Conservation (phyloP, 148 eudicot species). For the Bassia scoparia region DNA sequence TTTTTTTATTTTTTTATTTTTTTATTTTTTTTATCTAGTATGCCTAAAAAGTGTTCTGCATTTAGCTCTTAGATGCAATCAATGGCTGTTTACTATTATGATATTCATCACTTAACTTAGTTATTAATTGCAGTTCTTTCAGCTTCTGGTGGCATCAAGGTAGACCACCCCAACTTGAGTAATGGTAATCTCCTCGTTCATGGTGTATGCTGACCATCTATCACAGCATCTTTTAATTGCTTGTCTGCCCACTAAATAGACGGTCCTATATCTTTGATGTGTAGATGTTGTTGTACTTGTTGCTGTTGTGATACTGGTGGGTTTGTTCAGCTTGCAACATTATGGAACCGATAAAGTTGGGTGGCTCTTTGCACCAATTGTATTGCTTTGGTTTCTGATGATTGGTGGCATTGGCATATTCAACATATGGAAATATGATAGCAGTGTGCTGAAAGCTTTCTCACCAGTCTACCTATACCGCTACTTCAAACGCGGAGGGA, state of each 20-base stretch:
- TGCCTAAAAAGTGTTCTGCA: no score
- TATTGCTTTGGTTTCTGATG: conserved; percentile 84
- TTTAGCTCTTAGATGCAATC: no score
- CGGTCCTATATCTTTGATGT: background rate
- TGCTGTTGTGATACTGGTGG: conserved; percentile 82
- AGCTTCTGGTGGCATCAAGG: conserved; percentile 91
- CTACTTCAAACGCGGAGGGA: conserved; percentile 64
- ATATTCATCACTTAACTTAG: background rate
- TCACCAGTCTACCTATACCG: conserved; percentile 77
- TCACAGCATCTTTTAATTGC: background rate
- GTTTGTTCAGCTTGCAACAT: conserved; percentile 90
- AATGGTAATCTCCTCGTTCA: conserved; percentile 41
- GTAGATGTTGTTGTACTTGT: conserved; percentile 89
- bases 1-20: no score
- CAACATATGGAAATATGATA: conserved; percentile 75
- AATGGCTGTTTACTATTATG: no score
- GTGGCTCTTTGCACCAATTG: conserved; percentile 95
- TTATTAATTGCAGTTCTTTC: conserved; percentile 67
- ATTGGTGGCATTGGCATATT: conserved; percentile 89
- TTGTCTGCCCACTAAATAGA: background rate
- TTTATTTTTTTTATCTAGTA: no score
- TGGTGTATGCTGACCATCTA: background rate
- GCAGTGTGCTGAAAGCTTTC: conserved; percentile 76
- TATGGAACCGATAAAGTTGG: conserved; percentile 95
- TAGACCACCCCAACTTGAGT: conserved; percentile 79